Conservation (phyloP, 2,329 filamentous ascomycete genomes). For the Colletotrichum sp. region DNA sequence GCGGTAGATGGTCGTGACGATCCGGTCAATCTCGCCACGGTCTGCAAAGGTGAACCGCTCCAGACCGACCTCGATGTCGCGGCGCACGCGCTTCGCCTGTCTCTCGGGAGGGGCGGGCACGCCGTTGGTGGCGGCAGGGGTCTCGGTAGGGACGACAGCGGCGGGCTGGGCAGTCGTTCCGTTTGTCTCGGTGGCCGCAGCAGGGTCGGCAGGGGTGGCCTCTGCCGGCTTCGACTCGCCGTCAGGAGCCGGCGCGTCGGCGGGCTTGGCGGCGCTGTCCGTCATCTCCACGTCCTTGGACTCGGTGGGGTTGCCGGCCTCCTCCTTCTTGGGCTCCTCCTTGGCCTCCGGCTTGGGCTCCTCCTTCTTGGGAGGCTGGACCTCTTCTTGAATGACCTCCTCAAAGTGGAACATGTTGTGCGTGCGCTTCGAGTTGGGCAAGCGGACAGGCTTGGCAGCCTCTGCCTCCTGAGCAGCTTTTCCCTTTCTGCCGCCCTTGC, state of each 20-base stretch:
- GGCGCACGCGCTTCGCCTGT: conserved; percentile 62
- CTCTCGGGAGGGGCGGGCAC: conserved; percentile 41
- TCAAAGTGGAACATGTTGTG: conserved; percentile 77
- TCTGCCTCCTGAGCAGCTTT: conserved; percentile 65
- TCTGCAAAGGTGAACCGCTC: conserved; percentile 76
- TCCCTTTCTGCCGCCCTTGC: conserved; percentile 57
- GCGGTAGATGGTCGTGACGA: conserved; percentile 83
- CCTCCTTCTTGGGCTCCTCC: conserved; percentile 9
- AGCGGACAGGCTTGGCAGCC: conserved; percentile 58
- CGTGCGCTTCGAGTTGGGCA: conserved; percentile 76
- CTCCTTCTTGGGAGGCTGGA: conserved; percentile 37
- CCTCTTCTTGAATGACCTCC: conserved; percentile 65
- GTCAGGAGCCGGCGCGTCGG: conserved; percentile 16
- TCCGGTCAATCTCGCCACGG: conserved; percentile 78
- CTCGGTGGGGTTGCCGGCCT: not conserved
- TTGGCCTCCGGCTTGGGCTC: conserved; percentile 25
- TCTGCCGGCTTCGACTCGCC: conserved; percentile 28
- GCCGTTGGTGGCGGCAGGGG: conserved; percentile 26
- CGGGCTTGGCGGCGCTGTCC: conserved; percentile 19
- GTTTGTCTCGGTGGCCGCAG: conserved; percentile 21
- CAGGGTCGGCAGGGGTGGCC: conserved; percentile 21
- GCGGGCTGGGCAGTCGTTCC: conserved; percentile 21
- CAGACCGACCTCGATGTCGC: conserved; percentile 77
- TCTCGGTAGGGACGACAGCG: conserved; percentile 5
- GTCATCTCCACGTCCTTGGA: conserved; percentile 26